Conservation (phyloP, 2,329 filamentous ascomycete genomes). For the Aphanocladium album region DNA sequence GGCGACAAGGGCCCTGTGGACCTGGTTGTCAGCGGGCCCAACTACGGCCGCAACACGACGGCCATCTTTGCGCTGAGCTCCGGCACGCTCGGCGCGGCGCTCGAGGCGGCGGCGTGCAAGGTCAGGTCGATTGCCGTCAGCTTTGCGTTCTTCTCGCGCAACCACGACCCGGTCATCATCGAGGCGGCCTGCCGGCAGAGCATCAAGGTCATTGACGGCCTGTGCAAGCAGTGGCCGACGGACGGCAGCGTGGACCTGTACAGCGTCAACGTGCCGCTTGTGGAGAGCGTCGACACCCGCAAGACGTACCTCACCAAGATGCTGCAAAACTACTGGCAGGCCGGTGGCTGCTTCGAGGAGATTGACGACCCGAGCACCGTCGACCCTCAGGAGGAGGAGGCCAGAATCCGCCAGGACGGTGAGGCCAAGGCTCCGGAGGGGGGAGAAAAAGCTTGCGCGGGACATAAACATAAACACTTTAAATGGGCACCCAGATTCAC, state of each 20-base stretch:
- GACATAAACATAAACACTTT: conserved; percentile 79
- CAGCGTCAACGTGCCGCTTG: conserved; percentile 81
- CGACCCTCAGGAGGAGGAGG: conserved; percentile 65
- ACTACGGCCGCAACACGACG: conserved; percentile 79
- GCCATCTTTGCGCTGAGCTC: conserved; percentile 73
- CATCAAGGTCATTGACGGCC: conserved; percentile 71
- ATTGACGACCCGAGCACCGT: conserved; percentile 55
- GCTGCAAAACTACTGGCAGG: conserved; percentile 84
- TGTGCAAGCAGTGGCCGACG: conserved; percentile 68
- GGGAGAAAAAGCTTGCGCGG: conserved; percentile 25
- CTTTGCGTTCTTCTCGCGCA: conserved; percentile 83
- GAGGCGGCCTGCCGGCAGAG: conserved; percentile 68
- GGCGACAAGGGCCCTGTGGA: conserved; percentile 66
- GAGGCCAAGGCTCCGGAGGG: conserved; percentile 34
- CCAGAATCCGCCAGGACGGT: conserved; percentile 61
- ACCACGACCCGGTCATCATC: conserved; percentile 79
- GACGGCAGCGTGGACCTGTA: conserved; percentile 74
- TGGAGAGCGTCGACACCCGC: conserved; percentile 64
- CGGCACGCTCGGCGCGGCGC: conserved; percentile 70
- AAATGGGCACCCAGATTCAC: conserved; percentile 88
- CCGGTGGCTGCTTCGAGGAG: conserved; percentile 82
- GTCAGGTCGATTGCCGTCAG: conserved; percentile 73
- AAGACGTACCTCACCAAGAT: conserved; percentile 81
- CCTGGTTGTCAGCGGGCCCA: conserved; percentile 73
- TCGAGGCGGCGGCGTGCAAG: conserved; percentile 70